Percentiles rank a stretch among this genome's conserved stretches.
Conservation (phyloP, 495 filamentous ascomycete genomes). For the Annulohypoxylon stygium region DNA sequence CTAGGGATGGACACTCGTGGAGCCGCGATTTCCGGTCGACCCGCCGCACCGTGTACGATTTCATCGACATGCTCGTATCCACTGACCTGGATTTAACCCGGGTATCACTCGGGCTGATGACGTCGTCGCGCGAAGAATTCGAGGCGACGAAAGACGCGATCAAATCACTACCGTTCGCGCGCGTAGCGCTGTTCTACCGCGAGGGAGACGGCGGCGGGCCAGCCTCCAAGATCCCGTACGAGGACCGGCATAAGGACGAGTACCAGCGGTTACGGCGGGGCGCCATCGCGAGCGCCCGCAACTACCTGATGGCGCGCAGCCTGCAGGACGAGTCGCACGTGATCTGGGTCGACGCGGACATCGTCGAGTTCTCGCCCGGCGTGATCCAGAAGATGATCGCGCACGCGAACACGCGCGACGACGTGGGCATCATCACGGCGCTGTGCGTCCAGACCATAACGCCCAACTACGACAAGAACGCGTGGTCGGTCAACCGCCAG, state of each 20-base stretch:
- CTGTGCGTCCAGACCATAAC: slow-evolving; percentile 41
- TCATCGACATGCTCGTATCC: slow-evolving; percentile 41
- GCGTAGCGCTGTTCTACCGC: slow-evolving; percentile 40
- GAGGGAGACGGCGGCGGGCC: slow-evolving; percentile 31
- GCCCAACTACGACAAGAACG: slow-evolving; percentile 46
- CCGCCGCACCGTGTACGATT: slow-evolving; percentile 44
- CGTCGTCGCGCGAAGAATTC: slow-evolving; percentile 40
- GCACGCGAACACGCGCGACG: slow-evolving; percentile 27
- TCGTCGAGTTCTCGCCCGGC: slow-evolving; percentile 38
- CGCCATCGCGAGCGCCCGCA: slow-evolving; percentile 36
- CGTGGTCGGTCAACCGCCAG: slow-evolving; percentile 34
- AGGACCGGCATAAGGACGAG: slow-evolving; percentile 35
- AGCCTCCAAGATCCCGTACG: slow-evolving; percentile 27
- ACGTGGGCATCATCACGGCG: slow-evolving; percentile 43
- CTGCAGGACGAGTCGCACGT: slow-evolving; percentile 43
- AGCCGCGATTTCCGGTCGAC: slow-evolving; percentile 41
- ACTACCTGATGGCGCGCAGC: slow-evolving; percentile 43
- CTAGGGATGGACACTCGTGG: slow-evolving; percentile 39
- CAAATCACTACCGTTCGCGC: slow-evolving; percentile 38
- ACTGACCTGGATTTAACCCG: slow-evolving; percentile 37
- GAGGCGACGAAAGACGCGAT: slow-evolving; percentile 34
- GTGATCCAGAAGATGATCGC: slow-evolving; percentile 43
- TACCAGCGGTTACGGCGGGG: slow-evolving; percentile 32
- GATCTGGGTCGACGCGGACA: slow-evolving; percentile 45
- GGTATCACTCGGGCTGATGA: slow-evolving; percentile 42